Evolutionary conservation across 2,329 filamentous ascomycete genomes (phyloP), one percentile per base, ranked within the genome.

Genomic region (Pseudocercospora fuligena): DNA sequence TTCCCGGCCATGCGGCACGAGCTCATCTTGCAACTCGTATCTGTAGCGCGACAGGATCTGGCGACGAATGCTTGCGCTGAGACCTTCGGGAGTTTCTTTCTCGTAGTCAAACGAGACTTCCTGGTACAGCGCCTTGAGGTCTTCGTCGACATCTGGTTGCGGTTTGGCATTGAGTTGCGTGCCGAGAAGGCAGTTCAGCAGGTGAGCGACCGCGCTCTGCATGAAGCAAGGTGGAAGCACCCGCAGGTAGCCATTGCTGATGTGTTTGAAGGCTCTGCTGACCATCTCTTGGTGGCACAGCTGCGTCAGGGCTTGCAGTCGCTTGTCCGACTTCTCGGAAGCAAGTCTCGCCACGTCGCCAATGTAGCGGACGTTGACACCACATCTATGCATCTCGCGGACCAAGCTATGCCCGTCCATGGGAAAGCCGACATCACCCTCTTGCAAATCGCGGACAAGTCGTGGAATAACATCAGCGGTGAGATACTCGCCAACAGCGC

Each of bases 371-470:
- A 98, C 87, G 82, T 99, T 99, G 83, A 99, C 94, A 81, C 95
- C 95, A 49, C 94, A 92, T 85, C 97, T 97, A 84, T 99, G 95
- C 76, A 99, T 85, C 60, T 97, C 87, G 71, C 90, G 89, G 74
- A 91, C 92, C 66, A 99, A 85, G 21, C 94, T 97, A 75, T 92
- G 88, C n/a, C 95, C 95, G 74, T 99, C 96, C 93, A 98, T 97
- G 12, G 95, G 95, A 83, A 98, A 98, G 74, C 94, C 95, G 72
- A 97, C 90, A 73, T 99, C 94, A 6, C 93, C 94, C 71, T 97
- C 92, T 76, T 91, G 90, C 66, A 99, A 87, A 75, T 99, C 94
- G 69, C 90, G 89, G 65, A 98, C 82, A 65, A 99, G 85, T 64
- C 91, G 88, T n/a, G 94, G 93, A 70, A 99, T 91, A 63, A 93